Conservation (phyloP, 164 flowering plant genomes). For the Protea cynaroides region DNA sequence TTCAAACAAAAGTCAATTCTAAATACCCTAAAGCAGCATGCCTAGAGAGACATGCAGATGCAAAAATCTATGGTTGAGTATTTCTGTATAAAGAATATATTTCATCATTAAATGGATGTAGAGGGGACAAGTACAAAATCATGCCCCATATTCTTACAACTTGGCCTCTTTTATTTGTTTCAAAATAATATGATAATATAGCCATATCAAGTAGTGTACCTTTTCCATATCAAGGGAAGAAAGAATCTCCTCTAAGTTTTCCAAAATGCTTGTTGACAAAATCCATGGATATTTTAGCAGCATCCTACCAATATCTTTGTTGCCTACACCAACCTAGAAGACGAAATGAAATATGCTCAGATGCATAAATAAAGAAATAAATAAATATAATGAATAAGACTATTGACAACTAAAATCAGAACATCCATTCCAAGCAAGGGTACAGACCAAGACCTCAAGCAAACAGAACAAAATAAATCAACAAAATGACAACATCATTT, state of each 20-base stretch:
- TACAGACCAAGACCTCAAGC: not conserved
- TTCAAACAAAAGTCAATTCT: too few relatives aligned
- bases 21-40: too few relatives aligned
- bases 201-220: constrained; percentile 34
- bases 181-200: not conserved
- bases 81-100: too few relatives aligned
- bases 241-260: constrained; percentile 49
- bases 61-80: too few relatives aligned
- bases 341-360: constrained; percentile 8
- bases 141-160: too few relatives aligned
- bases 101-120: too few relatives aligned
- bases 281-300: constrained; percentile 88
- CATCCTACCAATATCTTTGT: constrained; percentile 51
- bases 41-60: too few relatives aligned
- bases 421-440: not conserved
- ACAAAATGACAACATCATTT: too few relatives aligned
- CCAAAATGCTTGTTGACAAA: constrained; percentile 61
- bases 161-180: not conserved
- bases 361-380: not conserved
- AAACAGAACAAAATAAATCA: not conserved
- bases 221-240: constrained; percentile 47
- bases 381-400: not conserved
- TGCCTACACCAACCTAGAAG: constrained; percentile 41
- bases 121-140: too few relatives aligned
- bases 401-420: not conserved